Evolutionary conservation across 2,329 filamentous ascomycete genomes (phyloP).

Genomic region (Penicillium palitans): DNA sequence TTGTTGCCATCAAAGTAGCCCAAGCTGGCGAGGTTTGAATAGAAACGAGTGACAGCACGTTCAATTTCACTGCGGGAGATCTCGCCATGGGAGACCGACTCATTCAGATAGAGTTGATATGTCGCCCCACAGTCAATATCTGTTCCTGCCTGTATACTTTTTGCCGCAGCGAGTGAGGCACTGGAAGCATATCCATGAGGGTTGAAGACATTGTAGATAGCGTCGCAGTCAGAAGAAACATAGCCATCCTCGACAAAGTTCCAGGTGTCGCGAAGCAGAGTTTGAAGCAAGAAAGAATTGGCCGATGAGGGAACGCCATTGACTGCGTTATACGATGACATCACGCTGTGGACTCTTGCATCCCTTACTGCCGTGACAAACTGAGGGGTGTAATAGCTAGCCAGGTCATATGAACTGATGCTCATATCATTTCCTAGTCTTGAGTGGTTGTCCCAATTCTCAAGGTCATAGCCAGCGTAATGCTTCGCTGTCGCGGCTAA

Average conservation of each 20-base stretch:
- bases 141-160: conserved; percentile 53
- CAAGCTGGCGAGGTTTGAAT: conserved; percentile 51
- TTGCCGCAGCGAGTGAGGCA: conserved; percentile 49
- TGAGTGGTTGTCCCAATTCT: conserved; percentile 47
- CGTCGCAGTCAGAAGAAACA: conserved; percentile 66
- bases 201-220: conserved; percentile 60
- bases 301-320: conserved; percentile 68
- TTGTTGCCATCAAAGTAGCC: conserved; percentile 55
- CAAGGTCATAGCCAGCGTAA: conserved; percentile 59
- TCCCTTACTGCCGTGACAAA: conserved; percentile 65
- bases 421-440: conserved; percentile 56
- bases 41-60: conserved; percentile 49
- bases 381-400: conserved; percentile 67
- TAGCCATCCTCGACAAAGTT: conserved; percentile 62
- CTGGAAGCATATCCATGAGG: conserved; percentile 52
- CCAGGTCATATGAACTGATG: conserved; percentile 61
- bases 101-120: conserved; percentile 49
- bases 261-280: conserved; percentile 66
- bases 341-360: conserved; percentile 58
- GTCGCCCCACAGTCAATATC: conserved; percentile 56
- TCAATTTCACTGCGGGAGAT: conserved; percentile 51
- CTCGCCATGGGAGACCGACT: conserved; percentile 45
- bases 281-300: conserved; percentile 61
- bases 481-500: conserved; percentile 60
- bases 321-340: conserved; percentile 65